phyloP scores from a whole-genome alignment of 2,329 filamentous ascomycete genomes.

The Teratosphaeria gauchensis region DNA sequence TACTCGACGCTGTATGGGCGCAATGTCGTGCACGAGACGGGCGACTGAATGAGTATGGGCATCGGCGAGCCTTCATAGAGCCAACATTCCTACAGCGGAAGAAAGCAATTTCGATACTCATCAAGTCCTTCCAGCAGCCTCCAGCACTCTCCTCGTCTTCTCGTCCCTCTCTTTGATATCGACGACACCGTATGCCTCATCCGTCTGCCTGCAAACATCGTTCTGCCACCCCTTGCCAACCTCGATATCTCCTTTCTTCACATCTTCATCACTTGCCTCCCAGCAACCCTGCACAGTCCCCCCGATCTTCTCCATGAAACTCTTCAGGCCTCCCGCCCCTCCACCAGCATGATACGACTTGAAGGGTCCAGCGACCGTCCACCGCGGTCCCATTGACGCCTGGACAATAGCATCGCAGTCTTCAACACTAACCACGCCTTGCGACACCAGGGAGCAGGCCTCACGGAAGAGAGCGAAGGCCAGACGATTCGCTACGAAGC shows the following conservation, averaged over 20 bases:
- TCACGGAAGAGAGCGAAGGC: constrained; percentile 49
- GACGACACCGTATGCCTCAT: constrained; percentile 38
- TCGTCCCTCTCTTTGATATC: constrained; percentile 32
- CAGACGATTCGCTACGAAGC: constrained; percentile 50
- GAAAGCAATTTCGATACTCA: background rate
- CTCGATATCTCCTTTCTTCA: constrained; percentile 20
- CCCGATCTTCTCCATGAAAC: constrained; percentile 48
- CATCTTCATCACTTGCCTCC: constrained; percentile 37
- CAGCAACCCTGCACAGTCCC: constrained; percentile 47
- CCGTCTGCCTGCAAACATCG: constrained; percentile 35
- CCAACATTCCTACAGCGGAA: background rate
- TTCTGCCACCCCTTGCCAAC: constrained; percentile 39
- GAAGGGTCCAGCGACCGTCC: constrained; percentile 48
- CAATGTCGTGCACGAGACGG: background rate
- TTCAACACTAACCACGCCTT: constrained; percentile 42
- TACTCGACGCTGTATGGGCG: background rate
- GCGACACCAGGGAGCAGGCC: constrained; percentile 44
- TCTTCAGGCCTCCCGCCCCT: constrained; percentile 42
- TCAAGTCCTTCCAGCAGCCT: constrained; percentile 22
- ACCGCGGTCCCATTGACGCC: constrained; percentile 44
- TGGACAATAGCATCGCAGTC: constrained; percentile 47
- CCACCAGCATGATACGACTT: constrained; percentile 52
- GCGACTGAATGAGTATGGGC: background rate
- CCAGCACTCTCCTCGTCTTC: constrained; percentile 33
- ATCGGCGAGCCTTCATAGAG: background rate